Evolutionary conservation across 1,284 basidiomycete genomes (phyloP).

Genomic region (Ceratobasidium sp.): DNA sequence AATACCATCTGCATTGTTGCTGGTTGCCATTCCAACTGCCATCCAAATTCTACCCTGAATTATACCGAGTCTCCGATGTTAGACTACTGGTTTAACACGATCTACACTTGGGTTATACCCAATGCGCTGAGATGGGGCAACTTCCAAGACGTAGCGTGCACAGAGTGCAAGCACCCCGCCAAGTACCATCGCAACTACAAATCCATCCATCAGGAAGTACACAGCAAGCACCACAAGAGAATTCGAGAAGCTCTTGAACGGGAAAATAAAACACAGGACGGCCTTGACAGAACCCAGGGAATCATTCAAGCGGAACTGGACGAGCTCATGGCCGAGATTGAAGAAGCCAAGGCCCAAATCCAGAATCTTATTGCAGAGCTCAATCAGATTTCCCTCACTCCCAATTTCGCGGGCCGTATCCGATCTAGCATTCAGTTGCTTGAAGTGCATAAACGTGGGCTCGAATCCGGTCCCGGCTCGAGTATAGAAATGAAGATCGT

Average conservation of each 20-base stretch:
- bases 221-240: too few species aligned
- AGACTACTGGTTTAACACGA: too few species aligned
- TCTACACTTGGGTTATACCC: too few species aligned
- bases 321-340: neutral
- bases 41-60: neutral
- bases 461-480: neutral
- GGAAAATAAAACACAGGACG: neutral
- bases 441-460: neutral
- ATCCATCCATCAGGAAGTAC: too few species aligned
- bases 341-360: neutral
- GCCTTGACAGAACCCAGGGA: neutral
- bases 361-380: neutral
- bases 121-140: too few species aligned
- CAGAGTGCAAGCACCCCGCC: too few species aligned
- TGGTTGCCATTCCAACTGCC: constrained; percentile 9
- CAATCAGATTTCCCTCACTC: neutral
- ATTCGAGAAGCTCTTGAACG: too few species aligned
- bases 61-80: too few species aligned
- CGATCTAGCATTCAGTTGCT: neutral
- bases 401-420: neutral
- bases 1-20: constrained; percentile 20
- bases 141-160: too few species aligned
- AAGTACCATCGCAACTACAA: too few species aligned
- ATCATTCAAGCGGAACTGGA: neutral
- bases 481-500: neutral